phyloP scores from a whole-genome alignment of 495 filamentous ascomycete species.

The Neurospora cerealis region DNA sequence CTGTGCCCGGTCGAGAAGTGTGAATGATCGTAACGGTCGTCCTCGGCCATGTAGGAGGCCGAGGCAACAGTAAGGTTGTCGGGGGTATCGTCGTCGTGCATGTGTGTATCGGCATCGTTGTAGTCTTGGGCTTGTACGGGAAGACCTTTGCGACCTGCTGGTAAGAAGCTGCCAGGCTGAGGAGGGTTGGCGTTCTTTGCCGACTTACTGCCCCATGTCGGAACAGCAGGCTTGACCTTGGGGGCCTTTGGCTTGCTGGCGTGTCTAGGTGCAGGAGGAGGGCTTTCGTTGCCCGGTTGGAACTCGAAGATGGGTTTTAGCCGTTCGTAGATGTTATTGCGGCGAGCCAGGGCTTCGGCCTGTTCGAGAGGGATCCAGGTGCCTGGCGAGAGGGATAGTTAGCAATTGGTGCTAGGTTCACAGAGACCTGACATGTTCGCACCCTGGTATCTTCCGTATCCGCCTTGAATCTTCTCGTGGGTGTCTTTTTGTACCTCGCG shows the following conservation, averaged over 20 bases:
- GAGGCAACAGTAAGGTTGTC: conserved; percentile 72
- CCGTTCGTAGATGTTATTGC: conserved; percentile 75
- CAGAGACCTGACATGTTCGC: conserved; percentile 1
- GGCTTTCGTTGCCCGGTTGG: conserved; percentile 71
- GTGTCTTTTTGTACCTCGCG: conserved; percentile 91
- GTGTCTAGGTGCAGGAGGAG: conserved; percentile 90
- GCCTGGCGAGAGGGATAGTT: conserved; percentile 40
- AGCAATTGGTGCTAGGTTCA: not conserved
- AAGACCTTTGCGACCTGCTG: conserved; percentile 15
- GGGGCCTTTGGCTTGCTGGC: conserved; percentile 64
- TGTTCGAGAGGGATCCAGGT: conserved; percentile 91
- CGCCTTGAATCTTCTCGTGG: conserved; percentile 96
- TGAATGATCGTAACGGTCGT: conserved; percentile 58
- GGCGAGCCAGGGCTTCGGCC: conserved; percentile 68
- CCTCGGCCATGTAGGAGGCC: conserved; percentile 72
- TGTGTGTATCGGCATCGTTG: conserved; percentile 41
- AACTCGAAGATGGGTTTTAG: conserved; percentile 84
- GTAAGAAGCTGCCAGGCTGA: conserved; percentile 15
- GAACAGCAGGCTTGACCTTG: conserved; percentile 45
- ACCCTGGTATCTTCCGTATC: conserved; percentile 99
- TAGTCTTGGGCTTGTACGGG: conserved; percentile 30
- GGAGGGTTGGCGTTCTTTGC: conserved; percentile 9
- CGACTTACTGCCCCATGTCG: conserved; percentile 40
- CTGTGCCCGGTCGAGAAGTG: conserved; percentile 58
- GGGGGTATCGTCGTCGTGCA: conserved; percentile 71